Conservation (phyloP, 1,139 yeast genomes). For the Candida pseudoviswanathii region DNA sequence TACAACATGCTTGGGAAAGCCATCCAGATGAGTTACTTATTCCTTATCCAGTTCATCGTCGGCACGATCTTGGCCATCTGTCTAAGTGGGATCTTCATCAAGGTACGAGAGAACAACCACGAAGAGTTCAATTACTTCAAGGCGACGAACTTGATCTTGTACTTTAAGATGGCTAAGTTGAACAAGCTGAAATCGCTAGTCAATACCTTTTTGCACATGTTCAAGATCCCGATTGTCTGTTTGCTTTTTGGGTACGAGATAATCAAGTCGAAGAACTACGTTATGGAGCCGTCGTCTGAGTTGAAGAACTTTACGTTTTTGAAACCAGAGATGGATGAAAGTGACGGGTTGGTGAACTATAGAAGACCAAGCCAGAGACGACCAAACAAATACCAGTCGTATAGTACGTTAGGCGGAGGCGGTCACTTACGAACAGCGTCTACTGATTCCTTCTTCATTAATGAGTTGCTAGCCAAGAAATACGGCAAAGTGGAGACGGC, state of each 20-base stretch:
- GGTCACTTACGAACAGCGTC: constrained; percentile 37
- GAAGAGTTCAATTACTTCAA: constrained; percentile 48
- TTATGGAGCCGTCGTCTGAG: constrained; percentile 15
- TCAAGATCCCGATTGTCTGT: constrained; percentile 39
- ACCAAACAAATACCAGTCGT: constrained; percentile 23
- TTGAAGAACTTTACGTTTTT: constrained; percentile 42
- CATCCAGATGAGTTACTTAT: constrained; percentile 54
- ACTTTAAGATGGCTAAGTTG: constrained; percentile 27
- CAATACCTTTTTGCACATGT: constrained; percentile 22
- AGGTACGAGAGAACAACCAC: constrained; percentile 37
- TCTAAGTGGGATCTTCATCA: constrained; percentile 47
- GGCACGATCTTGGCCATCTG: constrained; percentile 63
- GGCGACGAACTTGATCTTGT: constrained; percentile 40
- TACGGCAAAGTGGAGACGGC: constrained; percentile 20
- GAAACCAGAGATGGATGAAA: constrained; percentile 19
- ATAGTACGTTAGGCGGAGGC: constrained; percentile 28
- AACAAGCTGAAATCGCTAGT: constrained; percentile 12
- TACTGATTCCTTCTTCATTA: constrained; percentile 38
- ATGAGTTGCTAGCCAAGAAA: constrained; percentile 29
- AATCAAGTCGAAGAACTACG: constrained; percentile 22
- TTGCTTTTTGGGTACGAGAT: constrained; percentile 37
- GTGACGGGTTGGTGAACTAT: constrained; percentile 14
- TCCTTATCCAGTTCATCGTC: constrained; percentile 59
- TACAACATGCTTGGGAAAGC: constrained; percentile 53
- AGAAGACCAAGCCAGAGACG: constrained; percentile 8